Conservation (phyloP, 805 yeast genomes). For the Blastobotrys chiropterorum region DNA sequence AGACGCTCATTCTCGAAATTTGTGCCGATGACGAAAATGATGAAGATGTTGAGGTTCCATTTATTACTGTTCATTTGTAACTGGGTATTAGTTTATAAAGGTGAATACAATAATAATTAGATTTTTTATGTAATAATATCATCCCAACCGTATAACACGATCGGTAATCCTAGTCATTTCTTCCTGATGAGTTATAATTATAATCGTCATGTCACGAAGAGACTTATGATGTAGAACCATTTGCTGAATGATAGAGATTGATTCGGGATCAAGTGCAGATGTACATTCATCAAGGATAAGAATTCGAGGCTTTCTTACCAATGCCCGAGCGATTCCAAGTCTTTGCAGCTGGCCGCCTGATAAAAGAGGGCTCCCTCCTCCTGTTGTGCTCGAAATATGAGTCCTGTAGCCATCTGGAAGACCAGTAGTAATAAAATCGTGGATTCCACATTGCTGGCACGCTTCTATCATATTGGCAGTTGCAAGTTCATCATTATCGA, state of each 20-base stretch:
- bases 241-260: constrained; percentile 43
- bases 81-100: neutral
- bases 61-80: constrained; percentile 55
- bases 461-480: constrained; percentile 27
- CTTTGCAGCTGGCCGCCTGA: constrained; percentile 94
- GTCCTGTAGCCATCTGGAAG: constrained; percentile 59
- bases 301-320: constrained; percentile 61
- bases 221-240: constrained; percentile 38
- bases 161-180: constrained; percentile 59
- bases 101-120: neutral
- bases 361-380: constrained; percentile 34
- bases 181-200: constrained; percentile 69
- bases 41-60: constrained; percentile 95
- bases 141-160: constrained; percentile 32
- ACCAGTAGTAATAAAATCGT: constrained; percentile 42
- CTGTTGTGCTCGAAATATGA: constrained; percentile 42
- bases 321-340: constrained; percentile 74
- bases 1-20: constrained; percentile 77
- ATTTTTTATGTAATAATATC: neutral
- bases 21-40: constrained; percentile 89
- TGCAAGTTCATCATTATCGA: constrained; percentile 11
- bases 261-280: constrained; percentile 71
- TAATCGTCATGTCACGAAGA: constrained; percentile 38
- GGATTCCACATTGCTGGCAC: constrained; percentile 43
- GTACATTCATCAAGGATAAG: constrained; percentile 81